Evolutionary conservation across 306 rosid genomes (phyloP), one percentile per base, ranked within the genome.

Genomic region (Vigna radiata): DNA sequence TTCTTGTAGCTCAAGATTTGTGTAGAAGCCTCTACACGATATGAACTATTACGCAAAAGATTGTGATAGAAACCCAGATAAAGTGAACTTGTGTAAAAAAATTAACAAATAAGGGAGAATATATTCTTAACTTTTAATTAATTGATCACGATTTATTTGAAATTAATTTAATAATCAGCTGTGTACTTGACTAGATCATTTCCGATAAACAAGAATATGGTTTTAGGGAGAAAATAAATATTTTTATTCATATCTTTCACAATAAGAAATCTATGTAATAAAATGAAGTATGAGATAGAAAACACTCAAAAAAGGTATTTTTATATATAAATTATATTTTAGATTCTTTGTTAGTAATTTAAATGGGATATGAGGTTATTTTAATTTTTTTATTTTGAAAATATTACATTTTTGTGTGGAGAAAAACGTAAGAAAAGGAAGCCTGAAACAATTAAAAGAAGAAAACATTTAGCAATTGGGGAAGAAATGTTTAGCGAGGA

Each of bases 111-210:
- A 31, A 29, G 3, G 13, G 16, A 62, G 68, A 15, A 62, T n/a
- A 11, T 62, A 36, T 62, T 62, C 68, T 62, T 62, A 62, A 8
- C 14, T 33, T 62, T 62, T 62, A 36, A n/a, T 62, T 62, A 1
- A 62, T n/a, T 8, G 7, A 6, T 62, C 68, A 36, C 47, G 17
- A 36, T 36, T 14, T 62, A 62, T 62, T 62, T 17, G 16, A 33
- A 62, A 33, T 8, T 62, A 62, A 36, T 62, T 36, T 36, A 33
- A 7, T 62, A 8, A 0, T 29, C 16, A 16, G 12, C 44, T 61
- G 19, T 60, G 13, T 6, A 61, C 11, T 15, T 15, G 11, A 61
- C 23, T 31, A 61, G 0, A 14, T 62, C 15, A 62, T 62, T 36
- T 13, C 66, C 13, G 13, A 8, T 29, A 58, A 58, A 11, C 1